A percentile compares a stretch with the other conserved stretches of the same genome.
phyloP scores from a whole-genome alignment of 495 filamentous ascomycete species.

The Haplographium delicatum region DNA sequence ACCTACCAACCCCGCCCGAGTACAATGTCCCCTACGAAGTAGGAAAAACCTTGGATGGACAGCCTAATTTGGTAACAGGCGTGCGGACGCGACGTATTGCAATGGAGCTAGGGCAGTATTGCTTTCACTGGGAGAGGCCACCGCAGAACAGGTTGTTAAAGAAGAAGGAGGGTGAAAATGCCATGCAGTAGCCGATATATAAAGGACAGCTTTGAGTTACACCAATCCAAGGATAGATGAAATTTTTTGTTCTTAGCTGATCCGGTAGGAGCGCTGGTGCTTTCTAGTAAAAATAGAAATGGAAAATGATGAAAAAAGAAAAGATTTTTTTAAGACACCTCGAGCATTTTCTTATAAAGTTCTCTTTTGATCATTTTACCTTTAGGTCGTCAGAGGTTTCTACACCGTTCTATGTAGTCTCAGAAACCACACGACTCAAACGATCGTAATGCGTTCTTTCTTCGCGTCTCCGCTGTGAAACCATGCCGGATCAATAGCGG shows the following conservation, averaged over 20 bases:
- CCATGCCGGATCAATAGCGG: slow-evolving; percentile 5
- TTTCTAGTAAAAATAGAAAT: too few species aligned
- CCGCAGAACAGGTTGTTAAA: slow-evolving; percentile 7
- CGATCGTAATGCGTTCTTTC: slow-evolving; percentile 3
- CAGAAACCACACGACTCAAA: not conserved
- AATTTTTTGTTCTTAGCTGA: too few species aligned
- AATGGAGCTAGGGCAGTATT: slow-evolving; percentile 9
- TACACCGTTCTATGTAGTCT: not conserved
- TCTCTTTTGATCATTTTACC: not conserved
- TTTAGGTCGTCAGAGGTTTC: not conserved
- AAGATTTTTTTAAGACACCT: too few species aligned
- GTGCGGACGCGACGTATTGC: slow-evolving; percentile 1
- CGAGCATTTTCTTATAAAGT: not conserved
- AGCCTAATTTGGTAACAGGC: slow-evolving; percentile 4
- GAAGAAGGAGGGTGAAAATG: slow-evolving; percentile 8
- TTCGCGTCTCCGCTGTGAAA: not conserved
- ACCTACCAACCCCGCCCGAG: slow-evolving; percentile 5
- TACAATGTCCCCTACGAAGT: not conserved
- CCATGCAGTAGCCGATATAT: not conserved
- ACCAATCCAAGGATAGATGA: not conserved
- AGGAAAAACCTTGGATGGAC: slow-evolving; percentile 9
- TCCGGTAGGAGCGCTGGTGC: too few species aligned
- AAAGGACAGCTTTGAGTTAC: not conserved
- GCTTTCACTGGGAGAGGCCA: slow-evolving; percentile 8
- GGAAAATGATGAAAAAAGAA: too few species aligned